Evolutionary conservation across 2,329 filamentous ascomycete genomes (phyloP), one percentile per base, ranked within the genome.

Genomic region (Fusarium sublunatum): DNA sequence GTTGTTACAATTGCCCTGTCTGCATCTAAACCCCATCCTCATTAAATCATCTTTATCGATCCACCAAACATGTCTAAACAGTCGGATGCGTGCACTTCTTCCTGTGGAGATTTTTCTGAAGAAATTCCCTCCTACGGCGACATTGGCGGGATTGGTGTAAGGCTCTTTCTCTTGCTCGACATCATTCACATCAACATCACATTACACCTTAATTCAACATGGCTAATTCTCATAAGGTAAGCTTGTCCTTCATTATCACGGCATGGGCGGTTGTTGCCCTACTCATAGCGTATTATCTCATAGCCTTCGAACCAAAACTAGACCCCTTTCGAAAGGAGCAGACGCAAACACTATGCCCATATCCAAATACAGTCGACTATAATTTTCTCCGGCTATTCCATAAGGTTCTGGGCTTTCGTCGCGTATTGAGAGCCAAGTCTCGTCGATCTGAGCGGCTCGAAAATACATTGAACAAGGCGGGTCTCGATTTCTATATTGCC

Each of bases 81-180:
- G 7, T 13, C 50, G 3, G 29, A 25, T 31, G 24, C 28, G 2
- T 57, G 36, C 12, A 36, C 0, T 1, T 43, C 39, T 2, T 19
- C 39, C 22, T 58, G 42, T 22, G 5, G 38, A 5, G 12, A 13
- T 7, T 35, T 9, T 2, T 42, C 38, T 0, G 3, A 19, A 2
- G 12, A 42, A 10, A 5, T 58, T 7, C 42, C 9, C 0, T 25
- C 38, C 0, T 58, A 58, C 4, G 38, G 38, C 0, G 54, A 58
- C n/a, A 56, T 58, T 28, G 52, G 42, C 1, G 54, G 51, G 0
- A 58, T 58, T 2, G 54, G 54, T 6, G 54, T 58, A 43, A 3
- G 35, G 19, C 3, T 31, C 15, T n/a, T n/a, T n/a, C n/a, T n/a
- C n/a, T 6, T 25, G 4, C n/a, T 10, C 8, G 4, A 12, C 13